Percentiles rank a stretch among this genome's conserved stretches.
phyloP scores from a whole-genome alignment of 768 basidiomycete species.

The Tylopilus sp. region DNA sequence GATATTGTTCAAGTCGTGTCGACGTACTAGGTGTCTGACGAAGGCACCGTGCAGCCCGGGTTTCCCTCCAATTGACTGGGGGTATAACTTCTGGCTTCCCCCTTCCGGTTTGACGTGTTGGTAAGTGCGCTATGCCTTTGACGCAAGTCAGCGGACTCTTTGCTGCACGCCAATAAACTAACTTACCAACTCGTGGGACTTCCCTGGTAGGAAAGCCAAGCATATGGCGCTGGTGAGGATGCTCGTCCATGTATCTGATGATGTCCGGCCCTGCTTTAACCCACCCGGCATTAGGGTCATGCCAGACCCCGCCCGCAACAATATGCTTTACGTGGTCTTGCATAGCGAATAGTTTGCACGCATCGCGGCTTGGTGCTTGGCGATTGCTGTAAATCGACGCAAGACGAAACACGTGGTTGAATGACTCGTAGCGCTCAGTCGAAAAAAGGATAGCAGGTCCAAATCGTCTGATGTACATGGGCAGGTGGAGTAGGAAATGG shows the following conservation, averaged over 20 bases:
- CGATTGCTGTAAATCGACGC: constrained; percentile 28
- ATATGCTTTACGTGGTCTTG: constrained; percentile 18
- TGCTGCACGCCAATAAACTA: background rate
- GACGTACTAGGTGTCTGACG: too few relatives aligned
- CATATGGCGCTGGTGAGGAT: background rate
- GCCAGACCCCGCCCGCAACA: constrained; percentile 11
- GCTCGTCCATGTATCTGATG: background rate
- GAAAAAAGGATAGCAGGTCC: constrained; percentile 29
- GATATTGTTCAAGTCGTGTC: background rate
- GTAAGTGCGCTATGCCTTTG: background rate
- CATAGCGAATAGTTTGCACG: constrained; percentile 8
- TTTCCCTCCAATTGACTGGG: background rate
- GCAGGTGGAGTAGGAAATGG: constrained; percentile 31
- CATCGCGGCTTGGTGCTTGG: constrained; percentile 29
- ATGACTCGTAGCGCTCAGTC: constrained; percentile 30
- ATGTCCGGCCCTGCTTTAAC: background rate
- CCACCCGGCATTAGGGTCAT: background rate
- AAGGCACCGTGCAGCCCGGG: background rate
- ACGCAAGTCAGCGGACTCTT: background rate
- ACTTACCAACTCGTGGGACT: background rate
- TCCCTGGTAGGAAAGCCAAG: background rate
- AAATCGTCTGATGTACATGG: constrained; percentile 24
- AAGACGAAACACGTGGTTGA: constrained; percentile 25
- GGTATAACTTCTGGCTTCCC: background rate
- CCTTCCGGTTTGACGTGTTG: background rate